Conservation (phyloP, 768 basidiomycete genomes). For the Suillus occidentalis region DNA sequence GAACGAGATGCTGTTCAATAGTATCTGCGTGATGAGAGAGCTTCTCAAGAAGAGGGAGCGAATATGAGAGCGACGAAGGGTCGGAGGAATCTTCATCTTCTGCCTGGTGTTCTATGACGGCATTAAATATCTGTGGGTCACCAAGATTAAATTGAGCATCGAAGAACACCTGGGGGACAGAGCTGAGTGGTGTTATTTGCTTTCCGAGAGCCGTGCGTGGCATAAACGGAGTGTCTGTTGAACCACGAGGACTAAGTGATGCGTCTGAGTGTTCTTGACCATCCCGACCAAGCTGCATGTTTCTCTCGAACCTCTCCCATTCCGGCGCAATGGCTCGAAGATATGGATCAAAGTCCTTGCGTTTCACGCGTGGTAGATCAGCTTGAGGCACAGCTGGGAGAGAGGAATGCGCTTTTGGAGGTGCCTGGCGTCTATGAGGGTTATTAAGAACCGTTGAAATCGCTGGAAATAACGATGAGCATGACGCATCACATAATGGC, state of each 20-base stretch:
- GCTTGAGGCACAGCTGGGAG: slow-evolving; percentile 72
- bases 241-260: slow-evolving; percentile 8
- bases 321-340: slow-evolving; percentile 68
- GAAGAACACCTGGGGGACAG: slow-evolving; percentile 85
- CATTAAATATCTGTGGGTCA: slow-evolving; percentile 72
- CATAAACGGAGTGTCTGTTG: slow-evolving; percentile 13
- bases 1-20: slow-evolving; percentile 91
- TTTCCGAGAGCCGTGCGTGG: slow-evolving; percentile 38
- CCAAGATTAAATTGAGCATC: slow-evolving; percentile 74
- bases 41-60: slow-evolving; percentile 79
- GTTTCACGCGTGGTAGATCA: slow-evolving; percentile 75
- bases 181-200: slow-evolving; percentile 65
- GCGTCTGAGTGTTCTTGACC: slow-evolving; percentile 31
- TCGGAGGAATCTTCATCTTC: slow-evolving; percentile 44
- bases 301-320: slow-evolving; percentile 72
- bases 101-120: slow-evolving; percentile 64
- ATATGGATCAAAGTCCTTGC: slow-evolving; percentile 86
- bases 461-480: slow-evolving; percentile 47
- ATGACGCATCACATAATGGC: background rate
- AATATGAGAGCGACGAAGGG: slow-evolving; percentile 61
- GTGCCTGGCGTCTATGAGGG: slow-evolving; percentile 79
- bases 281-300: slow-evolving; percentile 31
- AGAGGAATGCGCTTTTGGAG: slow-evolving; percentile 83
- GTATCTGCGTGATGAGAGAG: slow-evolving; percentile 92
- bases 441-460: slow-evolving; percentile 94